Evolutionary conservation across 2,329 filamentous ascomycete genomes (phyloP).

Genomic region (Scopulariopsis brevicaulis): DNA sequence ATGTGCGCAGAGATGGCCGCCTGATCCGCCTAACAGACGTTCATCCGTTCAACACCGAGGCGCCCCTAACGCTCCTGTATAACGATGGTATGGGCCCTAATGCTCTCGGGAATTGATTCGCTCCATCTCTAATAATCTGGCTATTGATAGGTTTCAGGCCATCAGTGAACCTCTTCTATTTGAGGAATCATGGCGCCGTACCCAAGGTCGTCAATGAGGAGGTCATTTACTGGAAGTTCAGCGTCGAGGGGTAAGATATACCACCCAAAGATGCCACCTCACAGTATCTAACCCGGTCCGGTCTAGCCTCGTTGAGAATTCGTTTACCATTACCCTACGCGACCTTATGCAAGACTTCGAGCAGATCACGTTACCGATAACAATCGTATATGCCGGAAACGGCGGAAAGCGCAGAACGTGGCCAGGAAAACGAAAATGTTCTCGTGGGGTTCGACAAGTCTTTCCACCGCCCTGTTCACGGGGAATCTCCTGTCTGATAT

Average conservation of each 20-base stretch:
- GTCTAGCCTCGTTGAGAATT: conserved; percentile 53
- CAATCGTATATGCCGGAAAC: conserved; percentile 87
- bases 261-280: too few relatives aligned
- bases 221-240: conserved; percentile 59
- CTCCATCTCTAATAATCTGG: not conserved
- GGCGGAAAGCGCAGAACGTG: conserved; percentile 85
- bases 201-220: conserved; percentile 63
- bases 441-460: conserved; percentile 80
- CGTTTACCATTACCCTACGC: conserved; percentile 58
- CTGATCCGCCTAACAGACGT: conserved; percentile 82
- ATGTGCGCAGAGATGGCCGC: conserved; percentile 69
- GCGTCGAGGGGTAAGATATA: conserved; percentile 3
- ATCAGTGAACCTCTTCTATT: conserved; percentile 79
- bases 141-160: conserved; percentile 61
- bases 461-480: conserved; percentile 83
- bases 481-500: conserved; percentile 67
- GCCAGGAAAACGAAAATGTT: conserved; percentile 89
- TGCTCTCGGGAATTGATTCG: not conserved
- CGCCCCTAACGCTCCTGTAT: conserved; percentile 70
- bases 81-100: conserved; percentile 29
- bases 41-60: conserved; percentile 86
- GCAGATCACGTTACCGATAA: conserved; percentile 76
- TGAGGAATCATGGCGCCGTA: conserved; percentile 80
- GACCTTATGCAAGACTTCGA: conserved; percentile 66
- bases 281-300: too few relatives aligned